Evolutionary conservation across 441 rosid species (phyloP).

Genomic region (Gossypium trilobum): DNA sequence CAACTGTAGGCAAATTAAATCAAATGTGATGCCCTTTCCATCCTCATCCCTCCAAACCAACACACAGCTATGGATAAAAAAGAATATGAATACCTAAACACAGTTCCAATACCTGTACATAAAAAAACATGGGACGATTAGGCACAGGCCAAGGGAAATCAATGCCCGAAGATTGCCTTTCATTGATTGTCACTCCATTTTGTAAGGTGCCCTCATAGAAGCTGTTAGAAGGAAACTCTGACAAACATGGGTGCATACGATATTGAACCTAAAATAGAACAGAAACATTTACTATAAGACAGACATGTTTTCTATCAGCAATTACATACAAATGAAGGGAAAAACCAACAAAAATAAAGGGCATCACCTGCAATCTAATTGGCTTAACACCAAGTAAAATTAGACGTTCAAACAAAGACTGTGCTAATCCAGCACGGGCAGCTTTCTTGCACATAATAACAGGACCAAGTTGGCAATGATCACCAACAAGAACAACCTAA

Average conservation of each 20-base stretch:
- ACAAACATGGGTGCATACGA: slow-evolving; percentile 96
- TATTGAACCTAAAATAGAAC: slow-evolving; percentile 69
- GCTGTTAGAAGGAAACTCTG: slow-evolving; percentile 95
- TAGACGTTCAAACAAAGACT: slow-evolving; percentile 95
- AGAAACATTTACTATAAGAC: not conserved
- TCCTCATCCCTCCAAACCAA: not conserved
- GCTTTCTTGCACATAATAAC: slow-evolving; percentile 99
- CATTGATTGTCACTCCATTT: slow-evolving; percentile 95
- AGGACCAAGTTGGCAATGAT: slow-evolving; percentile 99
- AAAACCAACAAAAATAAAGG: slow-evolving; percentile 2
- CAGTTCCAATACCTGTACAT: slow-evolving; percentile 66
- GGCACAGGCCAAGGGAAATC: slow-evolving; percentile 99
- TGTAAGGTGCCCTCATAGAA: slow-evolving; percentile 96
- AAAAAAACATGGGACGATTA: slow-evolving; percentile 97
- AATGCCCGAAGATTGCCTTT: slow-evolving; percentile 86
- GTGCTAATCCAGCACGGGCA: slow-evolving; percentile 99
- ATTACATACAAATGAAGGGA: not conserved
- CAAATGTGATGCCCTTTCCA: not conserved
- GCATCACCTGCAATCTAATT: slow-evolving; percentile 86
- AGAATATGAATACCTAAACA: not conserved
- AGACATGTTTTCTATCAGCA: not conserved
- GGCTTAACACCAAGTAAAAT: slow-evolving; percentile 96
- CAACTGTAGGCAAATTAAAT: not conserved
- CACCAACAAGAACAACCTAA: slow-evolving; percentile 95
- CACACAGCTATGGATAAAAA: not conserved